Evolutionary conservation across 148 eudicot genomes (phyloP), one percentile per base, ranked within the genome.

Genomic region (Chenopodium suecicum): DNA sequence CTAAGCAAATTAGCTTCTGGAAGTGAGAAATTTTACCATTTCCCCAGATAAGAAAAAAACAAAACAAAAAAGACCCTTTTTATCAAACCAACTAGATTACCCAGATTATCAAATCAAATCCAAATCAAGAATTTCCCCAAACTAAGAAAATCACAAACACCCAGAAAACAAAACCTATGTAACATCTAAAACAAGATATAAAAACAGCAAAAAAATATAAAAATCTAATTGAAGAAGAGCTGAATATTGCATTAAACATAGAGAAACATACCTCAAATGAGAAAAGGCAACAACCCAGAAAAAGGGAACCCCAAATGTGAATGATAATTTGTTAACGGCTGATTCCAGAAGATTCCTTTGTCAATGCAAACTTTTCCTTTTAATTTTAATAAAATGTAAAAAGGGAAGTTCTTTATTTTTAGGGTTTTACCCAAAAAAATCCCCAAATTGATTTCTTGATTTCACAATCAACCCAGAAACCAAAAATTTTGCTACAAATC

Each of bases 301-400:
- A 74, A 85, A 80, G 31, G 73, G 44, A 63, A 41, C 34, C 60
- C 34, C 8, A 74, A 72, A 50, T 77, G 78, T 54, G 72, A 44
- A 82, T 54, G 69, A 78, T 81, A 80, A 78, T 78, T 74, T 41
- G 72, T 58, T 75, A 73, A 63, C 72, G 65, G 79, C 77, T 74
- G 78, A 85, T 85, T 85, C 84, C 83, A 75, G 58, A 69, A 85
- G 85, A 85, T 85, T 82, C 85, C 58, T 67, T 65, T 82, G 32
- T 54, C 82, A 77, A 78, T 54, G 82, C 79, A 82, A 74, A 70
- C 48, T 73, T 78, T 60, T 68, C 0, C 3, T 44, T 67, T 52
- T 41, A 41, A 41, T 29, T 22, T 31, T 25, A 56, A 56, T 4
- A 46, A 22, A 67, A 47, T 34, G 52, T 73, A 79, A 66, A 82